Conservation (phyloP, 805 yeast species). For the Metschnikowia vanudenii region DNA sequence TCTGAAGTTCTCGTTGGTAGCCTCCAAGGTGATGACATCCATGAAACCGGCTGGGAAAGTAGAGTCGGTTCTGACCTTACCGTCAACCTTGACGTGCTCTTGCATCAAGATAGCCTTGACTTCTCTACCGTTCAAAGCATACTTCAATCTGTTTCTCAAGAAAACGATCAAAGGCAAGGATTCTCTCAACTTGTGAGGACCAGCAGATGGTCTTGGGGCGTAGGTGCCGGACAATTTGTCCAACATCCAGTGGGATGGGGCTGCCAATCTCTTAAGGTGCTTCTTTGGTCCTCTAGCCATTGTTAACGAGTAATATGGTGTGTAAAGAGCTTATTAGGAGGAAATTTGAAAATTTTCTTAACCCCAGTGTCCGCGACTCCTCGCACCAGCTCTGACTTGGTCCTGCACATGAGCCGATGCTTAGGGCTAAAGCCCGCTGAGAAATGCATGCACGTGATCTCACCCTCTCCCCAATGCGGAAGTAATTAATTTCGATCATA, state of each 20-base stretch:
- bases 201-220: slow-evolving; percentile 99
- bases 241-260: slow-evolving; percentile 99
- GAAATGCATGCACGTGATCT: slow-evolving; percentile 2
- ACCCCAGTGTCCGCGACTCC: slow-evolving; percentile 1
- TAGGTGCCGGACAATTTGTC: slow-evolving; percentile 99
- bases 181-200: slow-evolving; percentile 99
- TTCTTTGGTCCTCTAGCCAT: slow-evolving; percentile 93
- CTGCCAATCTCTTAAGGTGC: slow-evolving; percentile 99
- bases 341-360: slow-evolving; percentile 16
- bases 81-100: slow-evolving; percentile 97
- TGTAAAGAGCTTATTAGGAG: background rate
- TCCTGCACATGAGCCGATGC: no score
- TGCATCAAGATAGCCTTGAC: slow-evolving; percentile 98
- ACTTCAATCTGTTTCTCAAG: slow-evolving; percentile 98
- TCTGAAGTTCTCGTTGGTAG: slow-evolving; percentile 99
- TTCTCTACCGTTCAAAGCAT: slow-evolving; percentile 98
- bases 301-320: slow-evolving; percentile 27
- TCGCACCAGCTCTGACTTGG: background rate
- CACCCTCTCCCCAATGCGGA: no score
- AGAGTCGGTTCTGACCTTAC: slow-evolving; percentile 98
- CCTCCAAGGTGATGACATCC: slow-evolving; percentile 97
- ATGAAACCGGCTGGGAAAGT: slow-evolving; percentile 99
- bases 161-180: slow-evolving; percentile 95
- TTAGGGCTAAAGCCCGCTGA: slow-evolving; percentile 7
- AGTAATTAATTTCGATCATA: no score